These are phyloP conservation scores for Saururus chinensis DNA, from an alignment of 164 flowering plant species.

Conservation along the genomic window DNA sequence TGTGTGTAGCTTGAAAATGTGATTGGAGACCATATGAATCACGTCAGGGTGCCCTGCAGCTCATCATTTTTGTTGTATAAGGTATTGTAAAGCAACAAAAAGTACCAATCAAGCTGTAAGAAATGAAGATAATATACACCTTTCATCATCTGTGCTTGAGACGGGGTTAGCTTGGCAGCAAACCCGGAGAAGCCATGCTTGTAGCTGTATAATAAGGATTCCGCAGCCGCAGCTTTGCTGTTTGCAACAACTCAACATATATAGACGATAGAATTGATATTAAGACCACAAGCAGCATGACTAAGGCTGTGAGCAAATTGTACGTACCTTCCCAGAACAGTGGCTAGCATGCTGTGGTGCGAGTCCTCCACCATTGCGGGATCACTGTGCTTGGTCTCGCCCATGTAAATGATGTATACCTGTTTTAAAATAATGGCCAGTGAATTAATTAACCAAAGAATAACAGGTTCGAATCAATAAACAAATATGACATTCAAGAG, in stretches of 20 bases:
- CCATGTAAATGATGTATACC: slow-evolving; percentile 32
- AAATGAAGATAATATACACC: slow-evolving; percentile 11
- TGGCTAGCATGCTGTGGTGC: slow-evolving; percentile 31
- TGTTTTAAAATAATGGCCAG: not conserved
- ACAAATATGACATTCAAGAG: too few species aligned
- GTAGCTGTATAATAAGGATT: slow-evolving; percentile 34
- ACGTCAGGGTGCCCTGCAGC: slow-evolving; percentile 30
- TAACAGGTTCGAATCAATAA: too few species aligned
- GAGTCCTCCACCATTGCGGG: slow-evolving; percentile 4
- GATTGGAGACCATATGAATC: slow-evolving; percentile 25
- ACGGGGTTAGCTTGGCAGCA: slow-evolving; percentile 30
- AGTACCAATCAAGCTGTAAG: not conserved
- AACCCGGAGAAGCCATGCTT: slow-evolving; percentile 53
- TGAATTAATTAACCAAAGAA: too few species aligned
- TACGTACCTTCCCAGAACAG: slow-evolving; percentile 28
- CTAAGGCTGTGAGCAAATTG: too few species aligned
- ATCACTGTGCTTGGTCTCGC: not conserved
- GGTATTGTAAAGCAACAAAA: too few species aligned
- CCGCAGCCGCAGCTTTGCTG: slow-evolving; percentile 30
- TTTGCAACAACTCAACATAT: not conserved
- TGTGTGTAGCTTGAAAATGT: slow-evolving; percentile 28
- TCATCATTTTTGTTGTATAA: not conserved
- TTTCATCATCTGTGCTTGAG: slow-evolving; percentile 35
- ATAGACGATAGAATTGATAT: not conserved
- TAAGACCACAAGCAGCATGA: too few species aligned